Base-by-base conservation (phyloP, 148 eudicot species). In the Fagopyrum homotropicum region DNA sequence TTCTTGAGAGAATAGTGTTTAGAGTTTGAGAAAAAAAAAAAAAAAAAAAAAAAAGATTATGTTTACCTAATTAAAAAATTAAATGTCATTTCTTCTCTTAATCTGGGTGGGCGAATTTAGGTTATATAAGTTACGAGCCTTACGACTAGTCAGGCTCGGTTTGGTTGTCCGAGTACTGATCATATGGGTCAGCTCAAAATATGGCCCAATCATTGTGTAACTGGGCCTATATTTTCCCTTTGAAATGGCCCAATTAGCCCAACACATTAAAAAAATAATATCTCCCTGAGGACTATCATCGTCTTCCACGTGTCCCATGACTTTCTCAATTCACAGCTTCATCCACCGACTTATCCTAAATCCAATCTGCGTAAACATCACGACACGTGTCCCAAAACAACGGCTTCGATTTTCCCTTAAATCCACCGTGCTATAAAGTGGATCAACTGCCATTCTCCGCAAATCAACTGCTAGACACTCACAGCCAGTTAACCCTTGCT, bases 341-440 rank as follows among this genome's bases (percentile, higher is more conserved):
- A 10, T 30, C 45, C 44, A 29, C 45, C n/a, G 63, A 57, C 45
- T 63, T 35, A 35, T 35, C 14, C 66, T 7, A 57, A 57, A 57
- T 30, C 3, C 1, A 63, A 63, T 63, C 71, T 66, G 71, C 71
- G 71, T 66, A 66, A 45, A 12, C 7, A 66, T 66, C 47, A 66
- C 46, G 59, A 50, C 75, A 50, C 75, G 75, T 72, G 56, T 26
- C 44, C 59, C 16, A 14, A 1, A 45, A 9, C 60, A 50, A 72
- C 75, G 59, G 75, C 43, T 1, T 10, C 17, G 56, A 47, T 72
- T 52, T 47, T 29, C 75, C 75, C 75, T 72, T 45, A 69, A 8
- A 44, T 74, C 16, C 73, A 54, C 45, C 61, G 49, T 26, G 10
- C 35, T 66, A 17, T 70, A 68, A 35, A 50, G 35, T 0, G 9